Conservation (phyloP, 2,329 filamentous ascomycete genomes). For the Xylaria sp. region DNA sequence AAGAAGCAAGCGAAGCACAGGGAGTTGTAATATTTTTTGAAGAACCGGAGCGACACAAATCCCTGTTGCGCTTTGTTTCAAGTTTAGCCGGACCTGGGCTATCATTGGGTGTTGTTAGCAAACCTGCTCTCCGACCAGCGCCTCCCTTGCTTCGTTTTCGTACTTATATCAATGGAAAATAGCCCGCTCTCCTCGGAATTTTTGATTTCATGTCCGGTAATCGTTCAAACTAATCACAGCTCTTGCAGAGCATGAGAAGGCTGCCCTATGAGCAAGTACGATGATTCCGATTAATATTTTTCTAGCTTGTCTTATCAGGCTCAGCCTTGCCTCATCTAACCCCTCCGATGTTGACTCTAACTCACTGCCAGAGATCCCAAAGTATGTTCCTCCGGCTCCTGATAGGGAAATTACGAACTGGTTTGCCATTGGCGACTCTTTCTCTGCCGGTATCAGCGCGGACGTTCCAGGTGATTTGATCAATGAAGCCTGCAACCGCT, state of each 20-base stretch:
- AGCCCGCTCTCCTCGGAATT: background rate
- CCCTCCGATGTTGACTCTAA: background rate
- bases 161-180: background rate
- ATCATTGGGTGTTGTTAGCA: background rate
- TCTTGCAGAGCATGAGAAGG: background rate
- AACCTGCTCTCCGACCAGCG: background rate
- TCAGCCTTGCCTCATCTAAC: background rate
- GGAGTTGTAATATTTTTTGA: background rate
- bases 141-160: background rate
- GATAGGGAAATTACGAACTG: slow-evolving; percentile 3
- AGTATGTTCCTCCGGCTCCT: background rate
- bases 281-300: background rate
- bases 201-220: background rate
- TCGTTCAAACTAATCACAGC: background rate
- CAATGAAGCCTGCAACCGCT: background rate
- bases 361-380: background rate
- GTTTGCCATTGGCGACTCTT: slow-evolving; percentile 7
- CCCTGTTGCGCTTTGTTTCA: background rate
- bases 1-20: background rate
- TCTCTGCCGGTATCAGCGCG: background rate
- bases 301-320: background rate
- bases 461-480: background rate
- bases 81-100: background rate
- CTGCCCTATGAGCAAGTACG: too few relatives aligned
- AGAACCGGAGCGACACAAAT: background rate